Base-by-base conservation (phyloP, 1,284 basidiomycete genomes). In the Agaricales sp. region DNA sequence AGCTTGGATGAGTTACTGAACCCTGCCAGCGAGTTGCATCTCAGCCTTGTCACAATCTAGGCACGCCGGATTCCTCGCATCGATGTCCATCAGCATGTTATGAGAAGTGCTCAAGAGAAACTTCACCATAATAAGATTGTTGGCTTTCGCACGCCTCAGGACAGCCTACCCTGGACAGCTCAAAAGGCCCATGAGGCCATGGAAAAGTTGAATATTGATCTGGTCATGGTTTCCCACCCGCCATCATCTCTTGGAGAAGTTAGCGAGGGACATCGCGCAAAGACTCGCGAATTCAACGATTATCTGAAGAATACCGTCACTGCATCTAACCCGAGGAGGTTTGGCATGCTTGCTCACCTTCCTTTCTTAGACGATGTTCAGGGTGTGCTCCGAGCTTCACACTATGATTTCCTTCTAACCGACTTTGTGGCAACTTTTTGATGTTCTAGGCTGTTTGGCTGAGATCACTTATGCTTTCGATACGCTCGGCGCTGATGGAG, bases 21-120 rank as follows among this genome's bases (percentile, higher is more conserved):
- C n/a, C n/a, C n/a, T n/a, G n/a, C n/a, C n/a, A n/a, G n/a, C n/a
- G n/a, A n/a, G n/a, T n/a, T n/a, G n/a, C n/a, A n/a, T n/a, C n/a
- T n/a, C n/a, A n/a, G n/a, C n/a, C n/a, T n/a, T n/a, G n/a, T n/a
- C n/a, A n/a, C n/a, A n/a, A n/a, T n/a, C n/a, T n/a, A n/a, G n/a
- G n/a, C n/a, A n/a, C n/a, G 16, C 38, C 49, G 21, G 39, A 14
- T 45, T 22, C 52, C 45, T 18, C 70, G 74, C 51, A 74, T 87
- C 55, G 84, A 87, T 58, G 63, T 86, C 11, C 83, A 87, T 57
- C 84, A 87, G 61, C 84, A 87, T 57, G 76, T 77, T 58, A 84
- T 87, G 56, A 72, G 79, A 3, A 58, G 68, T 12, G 63, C 68
- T 43, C 61, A 75, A 41, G 53, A 70, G 51, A 78, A 80, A 55